A percentile compares a stretch with the other conserved stretches of the same genome.
phyloP scores from a whole-genome alignment of 768 basidiomycete species.

The Leccinum olivaceopallidum region DNA sequence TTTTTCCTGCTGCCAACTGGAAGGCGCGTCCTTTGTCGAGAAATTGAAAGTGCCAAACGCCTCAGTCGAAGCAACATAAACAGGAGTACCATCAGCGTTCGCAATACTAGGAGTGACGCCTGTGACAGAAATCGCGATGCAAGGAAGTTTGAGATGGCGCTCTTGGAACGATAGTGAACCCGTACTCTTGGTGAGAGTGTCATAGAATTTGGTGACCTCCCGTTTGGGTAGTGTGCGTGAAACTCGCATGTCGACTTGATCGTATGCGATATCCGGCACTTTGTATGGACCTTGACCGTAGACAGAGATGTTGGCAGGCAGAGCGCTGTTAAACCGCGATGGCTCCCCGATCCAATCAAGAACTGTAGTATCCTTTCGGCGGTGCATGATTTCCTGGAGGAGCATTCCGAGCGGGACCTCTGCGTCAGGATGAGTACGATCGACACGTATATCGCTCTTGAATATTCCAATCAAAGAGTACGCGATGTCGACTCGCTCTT shows the following conservation, averaged over 20 bases:
- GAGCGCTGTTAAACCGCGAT: conserved; percentile 17
- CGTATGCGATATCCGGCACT: neutral
- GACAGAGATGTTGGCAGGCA: conserved; percentile 17
- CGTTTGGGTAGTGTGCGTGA: neutral
- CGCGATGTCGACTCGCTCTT: conserved; percentile 10
- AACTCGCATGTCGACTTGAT: neutral
- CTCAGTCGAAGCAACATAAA: neutral
- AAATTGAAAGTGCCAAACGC: conserved; percentile 5
- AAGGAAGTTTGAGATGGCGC: conserved; percentile 12
- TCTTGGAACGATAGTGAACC: conserved; percentile 2
- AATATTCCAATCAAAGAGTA: conserved; percentile 20
- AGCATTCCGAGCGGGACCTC: conserved; percentile 13
- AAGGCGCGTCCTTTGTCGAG: neutral
- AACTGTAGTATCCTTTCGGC: conserved; percentile 13
- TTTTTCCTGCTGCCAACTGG: neutral
- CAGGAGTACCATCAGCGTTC: neutral
- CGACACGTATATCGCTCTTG: conserved; percentile 12
- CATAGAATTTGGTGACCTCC: neutral
- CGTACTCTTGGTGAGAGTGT: neutral
- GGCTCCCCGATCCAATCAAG: conserved; percentile 21
- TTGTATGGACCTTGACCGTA: conserved; percentile 7
- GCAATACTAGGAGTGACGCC: neutral
- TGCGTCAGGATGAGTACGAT: neutral
- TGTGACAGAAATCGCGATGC: conserved; percentile 11
- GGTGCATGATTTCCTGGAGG: conserved; percentile 16